Conservation (phyloP, 257 asterid species). For the Echium plantagineum region DNA sequence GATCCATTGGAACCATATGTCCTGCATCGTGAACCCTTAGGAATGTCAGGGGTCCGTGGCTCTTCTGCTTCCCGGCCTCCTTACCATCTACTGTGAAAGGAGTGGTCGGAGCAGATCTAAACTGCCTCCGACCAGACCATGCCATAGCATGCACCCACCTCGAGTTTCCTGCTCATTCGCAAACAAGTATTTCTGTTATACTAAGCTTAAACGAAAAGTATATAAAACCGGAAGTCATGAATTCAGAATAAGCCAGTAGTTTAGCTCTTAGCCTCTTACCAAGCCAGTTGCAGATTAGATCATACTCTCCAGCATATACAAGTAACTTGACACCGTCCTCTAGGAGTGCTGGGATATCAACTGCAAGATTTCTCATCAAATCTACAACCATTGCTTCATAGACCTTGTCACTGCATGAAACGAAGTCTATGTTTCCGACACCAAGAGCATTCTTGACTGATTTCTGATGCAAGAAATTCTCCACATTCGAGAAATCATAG, state of each 20-base stretch:
- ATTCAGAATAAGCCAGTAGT: background rate
- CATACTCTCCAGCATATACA: constrained; percentile 65
- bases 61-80: constrained; percentile 40
- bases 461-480: constrained; percentile 24
- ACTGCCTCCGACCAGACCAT: constrained; percentile 49
- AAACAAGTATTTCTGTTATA: background rate
- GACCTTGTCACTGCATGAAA: constrained; percentile 41
- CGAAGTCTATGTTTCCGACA: constrained; percentile 44
- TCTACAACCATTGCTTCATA: constrained; percentile 35
- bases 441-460: constrained; percentile 40
- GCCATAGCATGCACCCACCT: constrained; percentile 56
- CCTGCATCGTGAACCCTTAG: constrained; percentile 60
- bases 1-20: constrained; percentile 84
- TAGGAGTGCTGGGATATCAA: constrained; percentile 40
- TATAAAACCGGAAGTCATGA: no score
- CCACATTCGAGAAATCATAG: constrained; percentile 56
- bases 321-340: constrained; percentile 48
- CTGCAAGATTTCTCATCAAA: constrained; percentile 39
- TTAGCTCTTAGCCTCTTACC: constrained; percentile 33
- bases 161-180: constrained; percentile 45
- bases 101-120: constrained; percentile 20
- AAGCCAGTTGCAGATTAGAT: constrained; percentile 70
- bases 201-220: no score
- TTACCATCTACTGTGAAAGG: constrained; percentile 38
- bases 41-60: constrained; percentile 49